Percentiles rank a stretch among this genome's conserved stretches.
Evolutionary conservation across 768 basidiomycete genomes (phyloP).

Genomic region (Suillus cothurnatus): DNA sequence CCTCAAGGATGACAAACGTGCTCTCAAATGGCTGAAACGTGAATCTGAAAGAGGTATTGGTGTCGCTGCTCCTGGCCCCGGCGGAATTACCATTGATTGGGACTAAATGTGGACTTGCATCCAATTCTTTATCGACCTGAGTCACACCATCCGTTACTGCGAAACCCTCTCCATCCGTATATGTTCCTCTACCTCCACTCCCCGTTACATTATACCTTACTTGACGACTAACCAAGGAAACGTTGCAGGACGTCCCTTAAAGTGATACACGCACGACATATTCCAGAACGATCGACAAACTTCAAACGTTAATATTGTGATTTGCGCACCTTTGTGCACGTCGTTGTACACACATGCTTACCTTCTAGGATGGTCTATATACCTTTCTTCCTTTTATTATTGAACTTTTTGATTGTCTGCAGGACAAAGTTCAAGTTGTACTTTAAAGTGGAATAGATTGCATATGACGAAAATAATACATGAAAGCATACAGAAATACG

Average conservation of each 20-base stretch:
- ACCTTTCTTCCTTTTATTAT: background rate
- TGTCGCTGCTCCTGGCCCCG: constrained; percentile 61
- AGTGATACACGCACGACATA: constrained; percentile 10
- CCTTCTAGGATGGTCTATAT: constrained; percentile 6
- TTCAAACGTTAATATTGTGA: constrained; percentile 31
- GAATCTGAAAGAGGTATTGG: constrained; percentile 79
- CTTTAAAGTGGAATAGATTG: constrained; percentile 16
- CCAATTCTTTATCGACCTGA: constrained; percentile 4
- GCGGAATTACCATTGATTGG: constrained; percentile 81
- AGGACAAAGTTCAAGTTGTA: constrained; percentile 15
- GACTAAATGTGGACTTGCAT: constrained; percentile 40
- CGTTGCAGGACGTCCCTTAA: constrained; percentile 22
- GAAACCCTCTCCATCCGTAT: constrained; percentile 23
- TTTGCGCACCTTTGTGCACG: constrained; percentile 13
- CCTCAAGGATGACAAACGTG: constrained; percentile 78
- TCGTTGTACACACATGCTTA: constrained; percentile 26
- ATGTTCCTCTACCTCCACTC: constrained; percentile 8
- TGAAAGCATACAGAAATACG: background rate
- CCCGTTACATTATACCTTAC: constrained; percentile 28
- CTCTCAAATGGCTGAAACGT: constrained; percentile 76
- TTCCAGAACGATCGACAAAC: constrained; percentile 20
- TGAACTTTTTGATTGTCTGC: background rate
- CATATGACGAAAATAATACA: constrained; percentile 2
- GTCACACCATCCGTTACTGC: constrained; percentile 15
- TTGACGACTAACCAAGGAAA: constrained; percentile 27